These are phyloP conservation scores for Solanum etuberosum DNA, from an alignment of 257 asterid genomes.

Conservation along the genomic window DNA sequence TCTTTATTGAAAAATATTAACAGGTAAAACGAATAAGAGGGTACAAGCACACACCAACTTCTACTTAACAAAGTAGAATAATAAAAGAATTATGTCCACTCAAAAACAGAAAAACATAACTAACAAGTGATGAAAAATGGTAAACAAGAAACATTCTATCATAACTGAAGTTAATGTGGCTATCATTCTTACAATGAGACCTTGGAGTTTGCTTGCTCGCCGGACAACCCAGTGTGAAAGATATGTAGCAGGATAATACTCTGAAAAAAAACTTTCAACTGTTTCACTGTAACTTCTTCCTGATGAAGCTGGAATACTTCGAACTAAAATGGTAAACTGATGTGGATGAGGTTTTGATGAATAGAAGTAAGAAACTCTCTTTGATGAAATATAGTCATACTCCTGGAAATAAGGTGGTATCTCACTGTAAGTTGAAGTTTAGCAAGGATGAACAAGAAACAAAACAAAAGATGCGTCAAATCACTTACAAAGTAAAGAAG, in stretches of 20 bases:
- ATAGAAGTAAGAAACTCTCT: conserved; percentile 58
- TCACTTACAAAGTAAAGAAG: conserved; percentile 85
- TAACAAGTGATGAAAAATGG: background rate
- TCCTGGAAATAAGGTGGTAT: conserved; percentile 51
- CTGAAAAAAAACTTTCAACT: conserved; percentile 70
- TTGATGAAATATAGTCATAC: conserved; percentile 61
- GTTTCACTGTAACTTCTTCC: conserved; percentile 58
- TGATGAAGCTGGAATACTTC: conserved; percentile 68
- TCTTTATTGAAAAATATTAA: background rate
- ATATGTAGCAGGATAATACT: conserved; percentile 73
- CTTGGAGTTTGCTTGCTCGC: conserved; percentile 62
- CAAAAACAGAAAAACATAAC: background rate
- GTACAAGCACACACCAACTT: background rate
- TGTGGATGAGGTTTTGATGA: conserved; percentile 66
- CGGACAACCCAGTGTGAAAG: conserved; percentile 81
- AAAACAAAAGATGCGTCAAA: conserved; percentile 1
- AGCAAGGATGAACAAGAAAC: background rate
- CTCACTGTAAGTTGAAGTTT: background rate
- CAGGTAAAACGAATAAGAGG: background rate
- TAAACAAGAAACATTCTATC: background rate
- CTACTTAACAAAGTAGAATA: background rate
- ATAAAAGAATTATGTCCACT: background rate
- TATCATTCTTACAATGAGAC: conserved; percentile 58
- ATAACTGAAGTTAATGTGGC: background rate
- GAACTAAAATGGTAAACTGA: conserved; percentile 81